Evolutionary conservation across 768 basidiomycete genomes (phyloP).

Genomic region (Amanita muscaria): DNA sequence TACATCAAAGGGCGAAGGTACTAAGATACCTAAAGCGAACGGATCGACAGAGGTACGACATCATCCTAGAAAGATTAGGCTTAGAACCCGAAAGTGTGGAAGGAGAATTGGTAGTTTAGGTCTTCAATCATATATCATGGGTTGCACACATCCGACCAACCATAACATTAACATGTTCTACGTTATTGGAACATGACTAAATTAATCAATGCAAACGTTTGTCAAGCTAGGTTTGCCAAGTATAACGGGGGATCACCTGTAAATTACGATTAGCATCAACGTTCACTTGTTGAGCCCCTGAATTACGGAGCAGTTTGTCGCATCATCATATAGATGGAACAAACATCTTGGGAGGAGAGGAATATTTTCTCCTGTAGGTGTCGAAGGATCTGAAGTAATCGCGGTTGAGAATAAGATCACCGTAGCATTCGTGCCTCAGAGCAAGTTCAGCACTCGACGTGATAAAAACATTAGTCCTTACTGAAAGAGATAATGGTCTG

Average conservation of each 20-base stretch:
- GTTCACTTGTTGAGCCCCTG: no score
- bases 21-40: conserved; percentile 67
- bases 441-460: not conserved
- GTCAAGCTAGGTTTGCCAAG: no score
- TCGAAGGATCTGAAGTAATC: conserved; percentile 23
- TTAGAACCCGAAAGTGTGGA: conserved; percentile 77
- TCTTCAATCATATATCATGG: not conserved
- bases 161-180: no score
- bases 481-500: conserved; percentile 22
- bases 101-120: conserved; percentile 69
- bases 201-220: no score
- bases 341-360: not conserved
- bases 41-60: conserved; percentile 66
- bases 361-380: conserved; percentile 10
- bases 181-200: no score
- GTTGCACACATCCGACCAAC: no score
- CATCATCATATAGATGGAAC: not conserved
- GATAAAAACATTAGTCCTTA: conserved; percentile 8
- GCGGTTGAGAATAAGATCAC: conserved; percentile 14
- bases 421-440: not conserved
- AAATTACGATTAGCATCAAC: no score
- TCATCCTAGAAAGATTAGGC: conserved; percentile 61
- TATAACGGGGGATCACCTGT: no score
- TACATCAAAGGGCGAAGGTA: conserved; percentile 78
- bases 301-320: no score